A percentile compares a stretch with the other conserved stretches of the same genome.
phyloP scores from a whole-genome alignment of 495 filamentous ascomycete species.

The Glonium stellatum region DNA sequence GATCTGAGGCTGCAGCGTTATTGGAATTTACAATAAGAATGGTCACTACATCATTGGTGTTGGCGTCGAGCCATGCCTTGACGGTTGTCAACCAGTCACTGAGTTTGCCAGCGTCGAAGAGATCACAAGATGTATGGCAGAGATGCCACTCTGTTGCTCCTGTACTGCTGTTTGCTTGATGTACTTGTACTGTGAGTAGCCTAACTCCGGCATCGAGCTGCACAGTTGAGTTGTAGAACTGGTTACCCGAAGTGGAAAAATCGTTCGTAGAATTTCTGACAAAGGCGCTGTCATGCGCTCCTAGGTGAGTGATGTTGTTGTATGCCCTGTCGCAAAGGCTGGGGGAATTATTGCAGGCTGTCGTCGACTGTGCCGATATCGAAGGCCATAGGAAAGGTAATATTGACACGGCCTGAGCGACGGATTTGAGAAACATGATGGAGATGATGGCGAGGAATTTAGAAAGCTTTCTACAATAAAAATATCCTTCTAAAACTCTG shows the following conservation, averaged over 20 bases:
- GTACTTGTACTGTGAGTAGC: slow-evolving; percentile 35
- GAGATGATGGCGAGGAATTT: neutral
- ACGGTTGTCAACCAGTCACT: slow-evolving; percentile 31
- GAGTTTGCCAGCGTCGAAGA: slow-evolving; percentile 34
- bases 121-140: slow-evolving; percentile 34
- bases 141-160: slow-evolving; percentile 30
- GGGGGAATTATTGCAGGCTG: slow-evolving; percentile 56
- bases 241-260: slow-evolving; percentile 35
- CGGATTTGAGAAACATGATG: neutral
- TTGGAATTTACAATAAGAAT: slow-evolving; percentile 37
- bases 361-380: slow-evolving; percentile 16
- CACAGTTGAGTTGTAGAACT: slow-evolving; percentile 33
- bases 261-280: slow-evolving; percentile 43
- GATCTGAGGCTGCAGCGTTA: slow-evolving; percentile 21
- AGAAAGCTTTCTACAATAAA: neutral
- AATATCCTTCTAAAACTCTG: neutral
- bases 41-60: slow-evolving; percentile 39
- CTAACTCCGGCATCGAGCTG: slow-evolving; percentile 38
- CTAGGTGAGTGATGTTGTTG: slow-evolving; percentile 56
- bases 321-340: slow-evolving; percentile 53
- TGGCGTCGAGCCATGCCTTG: slow-evolving; percentile 34
- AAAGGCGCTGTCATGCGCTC: slow-evolving; percentile 59
- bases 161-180: slow-evolving; percentile 19
- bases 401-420: slow-evolving; percentile 10
- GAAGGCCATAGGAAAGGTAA: slow-evolving; percentile 19